phyloP scores from a whole-genome alignment of 352 stramenopile species.

The Phytophthora ohioensis region DNA sequence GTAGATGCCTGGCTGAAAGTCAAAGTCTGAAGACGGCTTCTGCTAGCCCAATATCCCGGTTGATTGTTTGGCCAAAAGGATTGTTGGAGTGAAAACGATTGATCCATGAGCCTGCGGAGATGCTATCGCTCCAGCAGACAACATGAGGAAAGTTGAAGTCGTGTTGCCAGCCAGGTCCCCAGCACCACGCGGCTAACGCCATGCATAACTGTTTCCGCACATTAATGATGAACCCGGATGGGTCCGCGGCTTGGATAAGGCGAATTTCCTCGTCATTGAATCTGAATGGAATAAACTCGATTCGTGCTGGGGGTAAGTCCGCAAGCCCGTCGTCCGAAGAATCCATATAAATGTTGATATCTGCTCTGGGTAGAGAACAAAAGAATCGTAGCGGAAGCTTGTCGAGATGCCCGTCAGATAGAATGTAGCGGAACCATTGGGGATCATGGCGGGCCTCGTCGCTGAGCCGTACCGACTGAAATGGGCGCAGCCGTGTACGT shows the following conservation, averaged over 20 bases:
- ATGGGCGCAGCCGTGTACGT: no score
- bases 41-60: neutral
- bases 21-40: constrained; percentile 7
- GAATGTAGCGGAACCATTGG: neutral
- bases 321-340: constrained; percentile 2
- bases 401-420: constrained; percentile 11
- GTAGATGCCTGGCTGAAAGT: neutral
- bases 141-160: constrained; percentile 11
- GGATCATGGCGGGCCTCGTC: no score
- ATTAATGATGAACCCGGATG: constrained; percentile 17
- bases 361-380: neutral
- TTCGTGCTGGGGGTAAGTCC: constrained; percentile 7
- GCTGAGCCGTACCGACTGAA: no score
- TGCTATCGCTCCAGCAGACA: constrained; percentile 23
- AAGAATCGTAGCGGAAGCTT: constrained; percentile 17
- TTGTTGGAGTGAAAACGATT: neutral
- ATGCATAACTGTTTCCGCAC: constrained; percentile 30
- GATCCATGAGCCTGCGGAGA: neutral
- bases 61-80: neutral
- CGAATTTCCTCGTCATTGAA: constrained; percentile 12
- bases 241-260: neutral
- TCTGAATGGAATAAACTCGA: constrained; percentile 17
- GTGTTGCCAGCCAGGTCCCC: neutral
- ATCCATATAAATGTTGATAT: constrained; percentile 28
- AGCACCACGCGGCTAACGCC: neutral